Base-by-base conservation (phyloP, 768 basidiomycete species). In the Thelephora aurantiotincta region DNA sequence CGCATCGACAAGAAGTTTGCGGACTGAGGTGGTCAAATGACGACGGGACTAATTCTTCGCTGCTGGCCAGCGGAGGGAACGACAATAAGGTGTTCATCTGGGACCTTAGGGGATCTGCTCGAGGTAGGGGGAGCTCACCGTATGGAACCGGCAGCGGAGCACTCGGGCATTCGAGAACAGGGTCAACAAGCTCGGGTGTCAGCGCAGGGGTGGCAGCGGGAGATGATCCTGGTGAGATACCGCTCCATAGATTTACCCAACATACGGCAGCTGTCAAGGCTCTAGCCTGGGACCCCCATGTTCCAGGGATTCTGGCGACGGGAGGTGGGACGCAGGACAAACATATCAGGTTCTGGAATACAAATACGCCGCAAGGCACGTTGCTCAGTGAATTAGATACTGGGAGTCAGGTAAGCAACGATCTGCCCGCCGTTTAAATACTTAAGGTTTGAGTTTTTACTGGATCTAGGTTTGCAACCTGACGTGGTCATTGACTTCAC, bases 321-420 rank as follows among this genome's bases (percentile, higher is more conserved):
- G 96, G 96, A 5, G 94, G 94, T 9, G 96, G 94, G 6, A 99
- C 94, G n/a, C 92, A 96, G 55, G 96, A 98, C 61, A 94, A 93
- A 64, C 94, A 92, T 59, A 92, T 99, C 41, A 71, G 93, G 50
- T 97, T 96, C 60, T 99, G 96, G 94, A 98, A 99, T 60, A 87
- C 85, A 6, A 89, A 79, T 46, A 41, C 18, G 16, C 26, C 26
- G 26, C 26, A 30, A 30, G 96, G 94, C 26, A 76, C 73, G 19
- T 75, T 94, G 77, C 68, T 96, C 50, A 80, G 74, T 51, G 83
- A 91, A 60, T 71, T 92, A 43, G 93, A 98, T 63, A 98, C 96
- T 0, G 96, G 96, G 3, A 90, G 86, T 52, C 94, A 99, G 74
- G 93, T 94, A 50, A 49, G 74, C 56, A 6, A 14, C 5, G 26